Base-by-base conservation (phyloP, 108 stramenopile species). In the Cylindrotheca fusiformis region DNA sequence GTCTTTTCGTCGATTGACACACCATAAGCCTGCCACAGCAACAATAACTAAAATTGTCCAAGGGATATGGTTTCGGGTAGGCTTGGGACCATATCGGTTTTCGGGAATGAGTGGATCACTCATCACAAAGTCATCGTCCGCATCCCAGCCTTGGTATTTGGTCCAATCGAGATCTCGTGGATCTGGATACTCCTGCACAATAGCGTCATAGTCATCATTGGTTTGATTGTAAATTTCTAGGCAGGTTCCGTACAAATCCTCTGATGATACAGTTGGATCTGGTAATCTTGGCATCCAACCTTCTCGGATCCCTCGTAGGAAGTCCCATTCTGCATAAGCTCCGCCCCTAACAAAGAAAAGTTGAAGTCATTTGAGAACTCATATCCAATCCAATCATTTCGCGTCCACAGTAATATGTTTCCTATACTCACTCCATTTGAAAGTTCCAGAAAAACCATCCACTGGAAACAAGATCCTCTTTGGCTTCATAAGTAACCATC, bases 321-420 rank as follows among this genome's bases (percentile, higher is more conserved):
- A 90, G 57, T 90, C 84, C 84, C 84, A 90, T 80, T 90, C 88
- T n/a, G 74, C 74, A 74, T 80, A 88, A 29, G 77, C 87, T 6
- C 72, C 60, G 28, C 72, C 72, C 51, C 72, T 74, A 49, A 12
- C 20, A 57, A 19, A 32, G 19, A 45, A 6, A 28, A 19, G 0
- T 29, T 1, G 12, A n/a, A 30, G n/a, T 0, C 31, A n/a, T n/a
- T 14, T 2, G 1, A 30, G 30, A 30, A 14, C 21, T 17, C 12
- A 10, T 14, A 17, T 45, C 12, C 0, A 55, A 55, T 14, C 22
- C 22, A 32, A 45, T 46, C 3, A 60, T 41, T 27, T 58, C 0
- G 10, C 12, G n/a, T n/a, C n/a, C n/a, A n/a, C n/a, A n/a, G n/a
- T n/a, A n/a, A n/a, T 57, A 0, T 14, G 44, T 10, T 14, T 45